Conservation (phyloP, 2,329 filamentous ascomycete species). For the Neopestalotiopsis sp. region DNA sequence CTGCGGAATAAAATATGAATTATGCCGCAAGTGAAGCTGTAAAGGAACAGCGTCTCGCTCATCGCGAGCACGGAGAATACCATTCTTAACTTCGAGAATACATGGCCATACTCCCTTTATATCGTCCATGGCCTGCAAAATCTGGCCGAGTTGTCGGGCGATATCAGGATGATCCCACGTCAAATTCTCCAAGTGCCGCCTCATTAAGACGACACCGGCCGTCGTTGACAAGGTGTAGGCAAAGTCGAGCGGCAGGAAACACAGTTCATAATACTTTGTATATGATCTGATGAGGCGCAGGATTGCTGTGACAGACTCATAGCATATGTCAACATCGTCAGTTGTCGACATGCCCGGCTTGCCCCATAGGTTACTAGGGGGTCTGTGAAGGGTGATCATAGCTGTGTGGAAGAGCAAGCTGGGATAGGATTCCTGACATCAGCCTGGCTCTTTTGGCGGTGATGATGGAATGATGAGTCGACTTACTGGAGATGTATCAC, state of each 20-base stretch:
- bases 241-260: slow-evolving; percentile 44
- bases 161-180: slow-evolving; percentile 51
- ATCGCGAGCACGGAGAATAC: slow-evolving; percentile 30
- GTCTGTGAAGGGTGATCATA: slow-evolving; percentile 58
- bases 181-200: slow-evolving; percentile 45
- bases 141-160: slow-evolving; percentile 52
- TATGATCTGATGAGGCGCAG: slow-evolving; percentile 50
- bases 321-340: slow-evolving; percentile 56
- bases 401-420: slow-evolving; percentile 55
- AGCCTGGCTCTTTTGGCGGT: not conserved
- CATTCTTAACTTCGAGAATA: slow-evolving; percentile 47
- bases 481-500: slow-evolving; percentile 52
- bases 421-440: not conserved
- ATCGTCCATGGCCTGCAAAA: slow-evolving; percentile 54
- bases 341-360: slow-evolving; percentile 44
- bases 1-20: too few species aligned
- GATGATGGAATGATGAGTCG: not conserved
- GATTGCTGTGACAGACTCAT: slow-evolving; percentile 52
- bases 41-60: slow-evolving; percentile 18
- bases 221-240: slow-evolving; percentile 47
- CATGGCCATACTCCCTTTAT: slow-evolving; percentile 57
- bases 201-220: slow-evolving; percentile 53
- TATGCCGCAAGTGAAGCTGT: not conserved
- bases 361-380: slow-evolving; percentile 49
- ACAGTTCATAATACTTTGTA: slow-evolving; percentile 48